Percentiles rank a stretch among this genome's conserved stretches.
phyloP scores from a whole-genome alignment of 2,329 filamentous ascomycete species.

The Apiospora sp. region DNA sequence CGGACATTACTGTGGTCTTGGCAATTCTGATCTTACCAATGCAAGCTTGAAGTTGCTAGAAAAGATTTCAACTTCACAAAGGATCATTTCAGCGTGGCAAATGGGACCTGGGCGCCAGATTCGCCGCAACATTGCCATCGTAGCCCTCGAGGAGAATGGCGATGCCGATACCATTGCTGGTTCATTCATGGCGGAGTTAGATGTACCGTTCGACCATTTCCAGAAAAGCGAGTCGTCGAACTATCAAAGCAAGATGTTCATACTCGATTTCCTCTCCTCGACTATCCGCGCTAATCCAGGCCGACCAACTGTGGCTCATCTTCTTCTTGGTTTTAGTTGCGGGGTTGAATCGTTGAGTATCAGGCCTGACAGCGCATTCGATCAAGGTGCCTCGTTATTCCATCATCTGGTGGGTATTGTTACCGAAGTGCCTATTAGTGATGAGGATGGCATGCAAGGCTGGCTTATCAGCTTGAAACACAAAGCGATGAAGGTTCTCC shows the following conservation, averaged over 20 bases:
- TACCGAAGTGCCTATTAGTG: constrained; percentile 70
- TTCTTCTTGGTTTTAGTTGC: constrained; percentile 87
- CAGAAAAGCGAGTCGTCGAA: constrained; percentile 73
- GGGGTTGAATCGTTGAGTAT: constrained; percentile 74
- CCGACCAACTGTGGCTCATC: constrained; percentile 86
- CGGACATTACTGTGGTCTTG: constrained; percentile 85
- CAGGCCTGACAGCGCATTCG: constrained; percentile 74
- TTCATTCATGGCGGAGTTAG: constrained; percentile 74
- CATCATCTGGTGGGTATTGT: constrained; percentile 81
- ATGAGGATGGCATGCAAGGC: constrained; percentile 65
- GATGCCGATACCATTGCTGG: constrained; percentile 82
- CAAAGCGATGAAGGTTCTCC: constrained; percentile 75
- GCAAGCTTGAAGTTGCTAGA: constrained; percentile 83
- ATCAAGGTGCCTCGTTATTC: constrained; percentile 77
- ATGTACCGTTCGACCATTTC: constrained; percentile 75
- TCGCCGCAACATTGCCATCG: constrained; percentile 83
- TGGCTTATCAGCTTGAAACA: constrained; percentile 77
- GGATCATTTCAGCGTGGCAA: constrained; percentile 75
- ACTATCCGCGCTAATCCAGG: constrained; percentile 79
- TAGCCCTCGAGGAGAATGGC: constrained; percentile 83
- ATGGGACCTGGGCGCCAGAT: constrained; percentile 67
- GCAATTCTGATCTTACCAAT: constrained; percentile 81
- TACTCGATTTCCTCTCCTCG: constrained; percentile 85
- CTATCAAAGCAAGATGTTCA: constrained; percentile 83
- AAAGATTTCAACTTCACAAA: constrained; percentile 84